These are phyloP conservation scores for Dalechampia spathulata DNA, from an alignment of 441 rosid genomes.

Conservation along the genomic window DNA sequence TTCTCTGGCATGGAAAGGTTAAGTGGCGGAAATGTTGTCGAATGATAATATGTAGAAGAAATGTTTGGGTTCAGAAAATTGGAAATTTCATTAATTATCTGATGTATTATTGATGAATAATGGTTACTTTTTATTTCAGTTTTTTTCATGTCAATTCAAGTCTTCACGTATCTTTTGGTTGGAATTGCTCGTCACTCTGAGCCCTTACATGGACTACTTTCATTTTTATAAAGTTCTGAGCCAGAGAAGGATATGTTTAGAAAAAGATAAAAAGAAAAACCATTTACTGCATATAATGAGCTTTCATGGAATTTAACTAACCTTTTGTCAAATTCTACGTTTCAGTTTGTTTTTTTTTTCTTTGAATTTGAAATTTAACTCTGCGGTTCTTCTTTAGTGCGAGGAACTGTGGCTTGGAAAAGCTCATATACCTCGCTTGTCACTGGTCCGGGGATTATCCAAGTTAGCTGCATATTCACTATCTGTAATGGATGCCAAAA, in stretches of 20 bases:
- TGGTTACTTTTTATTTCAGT: too few relatives aligned
- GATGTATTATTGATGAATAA: too few relatives aligned
- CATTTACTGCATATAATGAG: background rate
- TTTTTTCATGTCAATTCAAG: too few relatives aligned
- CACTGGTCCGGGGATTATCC: constrained; percentile 39
- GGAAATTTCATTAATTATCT: too few relatives aligned
- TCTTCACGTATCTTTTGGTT: too few relatives aligned
- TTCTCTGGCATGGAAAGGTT: too few relatives aligned
- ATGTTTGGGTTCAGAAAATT: too few relatives aligned
- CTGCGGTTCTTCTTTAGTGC: constrained; percentile 26
- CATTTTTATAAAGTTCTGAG: background rate
- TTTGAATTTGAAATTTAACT: background rate
- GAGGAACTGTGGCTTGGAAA: constrained; percentile 48
- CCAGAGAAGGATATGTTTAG: too few relatives aligned
- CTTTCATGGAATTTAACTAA: background rate
- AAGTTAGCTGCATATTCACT: constrained; percentile 46
- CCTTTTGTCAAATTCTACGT: background rate
- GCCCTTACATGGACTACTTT: too few relatives aligned
- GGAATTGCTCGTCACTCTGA: too few relatives aligned
- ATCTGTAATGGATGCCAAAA: constrained; percentile 44
- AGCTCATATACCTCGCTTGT: constrained; percentile 51
- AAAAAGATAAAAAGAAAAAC: background rate
- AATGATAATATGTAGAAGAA: too few relatives aligned
- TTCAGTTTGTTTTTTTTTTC: background rate
- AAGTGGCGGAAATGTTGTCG: too few relatives aligned